phyloP scores from a whole-genome alignment of 1,284 basidiomycete genomes.

The Sphaerobolus stellatus region DNA sequence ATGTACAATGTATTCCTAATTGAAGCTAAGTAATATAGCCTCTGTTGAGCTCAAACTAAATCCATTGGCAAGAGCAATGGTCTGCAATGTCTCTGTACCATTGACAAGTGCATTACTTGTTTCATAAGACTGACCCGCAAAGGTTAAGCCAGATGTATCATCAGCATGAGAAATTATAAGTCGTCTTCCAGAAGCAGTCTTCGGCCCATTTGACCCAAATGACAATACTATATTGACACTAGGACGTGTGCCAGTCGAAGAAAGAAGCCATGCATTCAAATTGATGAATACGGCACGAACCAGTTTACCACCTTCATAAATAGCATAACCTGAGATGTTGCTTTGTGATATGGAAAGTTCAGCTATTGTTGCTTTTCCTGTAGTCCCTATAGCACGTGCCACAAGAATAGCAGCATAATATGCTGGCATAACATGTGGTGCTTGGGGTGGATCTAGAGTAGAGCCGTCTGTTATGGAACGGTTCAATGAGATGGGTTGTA shows the following conservation, averaged over 20 bases:
- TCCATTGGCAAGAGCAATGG: conserved; percentile 38
- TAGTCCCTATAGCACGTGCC: conserved; percentile 42
- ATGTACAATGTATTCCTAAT: no score
- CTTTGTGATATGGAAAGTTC: conserved; percentile 53
- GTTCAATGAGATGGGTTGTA: conserved; percentile 54
- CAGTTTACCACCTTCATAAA: conserved; percentile 49
- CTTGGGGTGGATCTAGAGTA: conserved; percentile 43
- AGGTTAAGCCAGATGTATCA: conserved; percentile 52
- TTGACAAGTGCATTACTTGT: conserved; percentile 48
- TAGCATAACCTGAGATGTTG: conserved; percentile 61
- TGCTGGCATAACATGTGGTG: conserved; percentile 56
- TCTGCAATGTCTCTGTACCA: conserved; percentile 40
- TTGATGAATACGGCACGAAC: conserved; percentile 58
- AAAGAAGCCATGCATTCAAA: conserved; percentile 48
- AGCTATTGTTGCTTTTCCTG: conserved; percentile 40
- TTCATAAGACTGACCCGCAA: conserved; percentile 67
- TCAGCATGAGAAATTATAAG: conserved; percentile 42
- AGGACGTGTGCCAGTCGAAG: conserved; percentile 33
- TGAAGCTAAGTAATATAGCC: conserved; percentile 46
- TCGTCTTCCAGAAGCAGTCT: conserved; percentile 17
- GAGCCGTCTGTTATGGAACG: conserved; percentile 53
- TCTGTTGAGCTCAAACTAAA: conserved; percentile 57
- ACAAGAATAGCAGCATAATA: conserved; percentile 61
- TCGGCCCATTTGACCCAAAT: background rate
- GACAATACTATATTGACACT: conserved; percentile 45